Evolutionary conservation across 805 yeast species (phyloP).

Genomic region (Saccharomyces kudriavzevii): DNA sequence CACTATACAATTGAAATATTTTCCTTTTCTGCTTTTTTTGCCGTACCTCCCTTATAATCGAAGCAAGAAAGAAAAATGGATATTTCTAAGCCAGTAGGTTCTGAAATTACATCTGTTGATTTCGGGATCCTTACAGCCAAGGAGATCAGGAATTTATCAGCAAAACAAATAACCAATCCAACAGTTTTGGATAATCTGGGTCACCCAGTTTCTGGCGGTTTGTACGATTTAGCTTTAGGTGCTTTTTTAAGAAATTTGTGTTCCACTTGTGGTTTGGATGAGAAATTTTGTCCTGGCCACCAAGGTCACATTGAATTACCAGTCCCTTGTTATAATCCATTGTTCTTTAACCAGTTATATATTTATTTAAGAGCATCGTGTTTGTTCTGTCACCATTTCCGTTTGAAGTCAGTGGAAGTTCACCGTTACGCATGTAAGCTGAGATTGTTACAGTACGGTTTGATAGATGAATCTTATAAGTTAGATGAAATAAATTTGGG

Average conservation of each 20-base stretch:
- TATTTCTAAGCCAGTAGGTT: conserved; percentile 92
- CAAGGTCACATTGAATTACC: conserved; percentile 97
- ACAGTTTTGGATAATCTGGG: conserved; percentile 93
- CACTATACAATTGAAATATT: neutral
- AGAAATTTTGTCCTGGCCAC: conserved; percentile 93
- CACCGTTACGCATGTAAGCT: conserved; percentile 75
- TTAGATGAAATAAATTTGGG: conserved; percentile 51
- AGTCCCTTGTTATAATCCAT: conserved; percentile 88
- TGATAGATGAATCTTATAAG: conserved; percentile 67
- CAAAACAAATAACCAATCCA: conserved; percentile 92
- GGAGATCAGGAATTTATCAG: conserved; percentile 81
- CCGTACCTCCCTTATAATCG: neutral
- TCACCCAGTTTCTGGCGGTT: conserved; percentile 89
- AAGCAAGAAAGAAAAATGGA: conserved; percentile 50
- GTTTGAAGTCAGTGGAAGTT: conserved; percentile 57
- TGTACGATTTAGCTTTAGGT: conserved; percentile 91
- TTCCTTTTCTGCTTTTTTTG: neutral
- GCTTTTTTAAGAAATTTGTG: conserved; percentile 85
- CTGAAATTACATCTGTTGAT: conserved; percentile 87
- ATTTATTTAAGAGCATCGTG: conserved; percentile 77
- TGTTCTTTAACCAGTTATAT: conserved; percentile 87
- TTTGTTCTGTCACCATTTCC: conserved; percentile 83
- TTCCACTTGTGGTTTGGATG: conserved; percentile 93
- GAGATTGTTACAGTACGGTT: conserved; percentile 77
- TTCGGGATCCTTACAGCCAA: conserved; percentile 75